Base-by-base conservation (phyloP, 768 basidiomycete genomes). In the Leucosporidium creatinivorum region DNA sequence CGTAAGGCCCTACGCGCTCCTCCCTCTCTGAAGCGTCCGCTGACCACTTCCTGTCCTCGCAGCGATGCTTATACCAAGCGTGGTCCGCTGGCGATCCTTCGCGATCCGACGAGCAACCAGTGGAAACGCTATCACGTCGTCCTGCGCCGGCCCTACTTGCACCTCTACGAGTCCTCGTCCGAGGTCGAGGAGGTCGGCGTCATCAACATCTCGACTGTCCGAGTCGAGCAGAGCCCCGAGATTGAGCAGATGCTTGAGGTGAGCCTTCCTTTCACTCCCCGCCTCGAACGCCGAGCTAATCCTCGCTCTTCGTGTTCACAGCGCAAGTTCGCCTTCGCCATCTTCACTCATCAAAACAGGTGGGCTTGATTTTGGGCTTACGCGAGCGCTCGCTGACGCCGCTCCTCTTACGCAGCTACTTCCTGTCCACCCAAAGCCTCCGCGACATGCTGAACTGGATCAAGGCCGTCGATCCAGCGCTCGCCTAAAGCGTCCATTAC, bases 41-140 rank as follows among this genome's bases (percentile, higher is more conserved):
- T 51, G 21, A 58, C 4, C 58, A 0, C 69, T 89, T 88, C 78
- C 82, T 89, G 49, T 56, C 86, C 87, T 15, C 83, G 84, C 67
- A 87, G 89, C 30, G 89, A 63, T 13, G 58, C 70, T 8, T 52
- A 86, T 4, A 89, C 89, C 12, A 93, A 92, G 83, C 88, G 86
- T 76, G 94, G 94, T 15, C 80, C 87, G 75, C 80, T 98, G 60
- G 79, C 87, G 80, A 83, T 93, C 69, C 82, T 97, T 72, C 84
- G 82, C 31, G 87, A 98, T 76, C 89, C 93, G 17, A 84, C 83
- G 52, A 85, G 85, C 74, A 85, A 91, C 75, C 77, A 80, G 36
- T 99, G 96, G 96, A 84, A 85, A 74, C 85, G 83, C 75, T 81
- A 86, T 63, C 93, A 89, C 86, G 92, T 93, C 77, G 89, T 93